Evolutionary conservation across 1,284 basidiomycete species (phyloP), one percentile per base, ranked within the genome.

Genomic region (Tilletia horrida): DNA sequence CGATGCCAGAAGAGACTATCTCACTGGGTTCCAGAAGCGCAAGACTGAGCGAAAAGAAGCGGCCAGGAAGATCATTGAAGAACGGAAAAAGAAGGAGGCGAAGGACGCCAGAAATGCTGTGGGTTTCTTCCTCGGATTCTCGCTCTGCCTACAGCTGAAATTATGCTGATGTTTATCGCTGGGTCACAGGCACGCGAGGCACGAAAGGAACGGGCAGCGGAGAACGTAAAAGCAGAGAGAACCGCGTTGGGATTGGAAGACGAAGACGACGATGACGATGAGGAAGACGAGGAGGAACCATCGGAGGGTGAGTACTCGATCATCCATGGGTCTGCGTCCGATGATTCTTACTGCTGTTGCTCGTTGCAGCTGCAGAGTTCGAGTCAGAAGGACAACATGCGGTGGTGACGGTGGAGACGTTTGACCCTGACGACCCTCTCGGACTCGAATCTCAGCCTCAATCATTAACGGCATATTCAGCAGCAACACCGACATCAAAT

Each of bases 1-100:
- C 16, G 73, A 67, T 55, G 75, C 75, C 11, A 67, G 79, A 25
- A 68, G 71, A 27, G 79, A 81, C 45, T 81, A 71, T 64, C 70
- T 81, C 16, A 80, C 78, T 1, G 79, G 79, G n/a, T 81, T 81
- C 67, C 68, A 70, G 48, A 80, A 79, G 71, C 71, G 79, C 62
- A 81, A 81, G 69, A 71, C 73, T 63, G 74, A 74, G 66, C 69
- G 78, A 4, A 68, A 66, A 13, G 66, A 62, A n/a, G 47, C 61
- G 23, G 61, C 63, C 8, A 35, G 62, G 59, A 57, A 62, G 50
- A 76, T 78, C 64, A 69, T 64, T 13, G 63, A 76, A 65, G 73
- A 47, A 25, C 43, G 47, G 18, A 14, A 48, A 27, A 64, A 64
- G 63, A 13, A 31, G 13, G 63, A 64, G 44, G 40, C 25, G 4